phyloP scores from a whole-genome alignment of 371 early-diverging fungal species.

The Apophysomyces sp. region DNA sequence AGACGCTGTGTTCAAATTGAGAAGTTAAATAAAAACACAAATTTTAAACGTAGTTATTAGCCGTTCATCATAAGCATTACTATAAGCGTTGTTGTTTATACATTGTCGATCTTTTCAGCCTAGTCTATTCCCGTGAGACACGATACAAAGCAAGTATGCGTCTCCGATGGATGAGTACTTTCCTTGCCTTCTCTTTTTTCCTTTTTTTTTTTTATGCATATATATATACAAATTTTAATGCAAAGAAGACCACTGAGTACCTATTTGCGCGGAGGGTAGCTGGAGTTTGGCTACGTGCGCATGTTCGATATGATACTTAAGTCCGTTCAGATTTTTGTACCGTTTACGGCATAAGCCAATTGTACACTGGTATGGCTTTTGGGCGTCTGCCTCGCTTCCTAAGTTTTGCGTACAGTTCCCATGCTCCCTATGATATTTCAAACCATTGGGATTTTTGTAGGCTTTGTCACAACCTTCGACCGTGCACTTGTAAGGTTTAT shows the following conservation, averaged over 20 bases:
- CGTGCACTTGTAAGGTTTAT: slow-evolving; percentile 62
- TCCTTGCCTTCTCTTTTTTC: too few species aligned
- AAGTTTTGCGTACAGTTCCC: slow-evolving; percentile 59
- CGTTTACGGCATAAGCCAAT: slow-evolving; percentile 25
- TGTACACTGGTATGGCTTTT: slow-evolving; percentile 70
- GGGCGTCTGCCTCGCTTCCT: slow-evolving; percentile 44
- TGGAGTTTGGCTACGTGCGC: slow-evolving; percentile 30
- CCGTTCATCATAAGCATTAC: too few species aligned
- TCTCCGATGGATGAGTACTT: too few species aligned
- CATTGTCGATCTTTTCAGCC: too few species aligned
- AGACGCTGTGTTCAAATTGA: too few species aligned
- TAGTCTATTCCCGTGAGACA: too few species aligned
- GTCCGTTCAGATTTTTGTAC: slow-evolving; percentile 85
- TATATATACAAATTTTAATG: neutral
- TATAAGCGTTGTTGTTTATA: too few species aligned
- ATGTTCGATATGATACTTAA: slow-evolving; percentile 92
- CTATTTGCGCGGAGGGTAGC: neutral
- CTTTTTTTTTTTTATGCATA: neutral
- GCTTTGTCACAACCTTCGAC: slow-evolving; percentile 89
- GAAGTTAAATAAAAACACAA: too few species aligned
- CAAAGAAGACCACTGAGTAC: neutral
- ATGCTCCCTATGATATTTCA: slow-evolving; percentile 91
- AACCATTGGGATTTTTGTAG: slow-evolving; percentile 97
- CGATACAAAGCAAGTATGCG: too few species aligned
- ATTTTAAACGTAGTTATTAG: too few species aligned